Evolutionary conservation across 1,284 basidiomycete species (phyloP), one percentile per base, ranked within the genome.

Genomic region (Rhodotorula sp.): DNA sequence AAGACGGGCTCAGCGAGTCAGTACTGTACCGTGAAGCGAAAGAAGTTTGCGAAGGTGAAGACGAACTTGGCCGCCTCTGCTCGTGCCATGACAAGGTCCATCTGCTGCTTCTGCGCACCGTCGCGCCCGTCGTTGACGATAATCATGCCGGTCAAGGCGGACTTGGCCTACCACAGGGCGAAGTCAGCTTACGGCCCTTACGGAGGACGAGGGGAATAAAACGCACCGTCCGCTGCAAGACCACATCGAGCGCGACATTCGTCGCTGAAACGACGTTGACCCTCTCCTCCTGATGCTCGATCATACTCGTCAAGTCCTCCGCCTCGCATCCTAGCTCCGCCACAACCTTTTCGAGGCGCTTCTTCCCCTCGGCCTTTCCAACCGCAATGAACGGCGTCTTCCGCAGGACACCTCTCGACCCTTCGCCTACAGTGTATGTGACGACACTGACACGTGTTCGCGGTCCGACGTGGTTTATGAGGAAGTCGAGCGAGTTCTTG

Each of bases 211-310:
- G 4, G 30, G 31, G 8, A 15, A 16, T 5, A 50, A 30, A 10
- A 11, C 59, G 48, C n/a, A 22, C 59, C 60, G 95, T 96, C 68
- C 95, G 89, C 79, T 96, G 94, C 37, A 99, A 82, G 24, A 97
- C 89, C 37, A 94, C 88, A 79, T 99, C 95, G 30, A 98, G 86
- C 37, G 89, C 91, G 11, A 76, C 53, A 48, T 97, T 97, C 69
- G 95, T 89, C 24, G 92, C 94, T 11, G 93, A 94, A 20, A 95
- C 91, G n/a, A 97, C 93, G 79, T 95, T 93, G 22, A 91, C 91
- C 80, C 91, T 90, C 80, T 95, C 92, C 30, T 96, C 92, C 75
- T 87, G 88, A 67, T 86, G 86, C 10, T 86, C 86, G 65, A 87
- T 83, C n/a, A 94, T 77, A 89, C 88, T 76, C 15, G 79, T 77